Evolutionary conservation across 163 green algal species (phyloP), one percentile per base, ranked within the genome.

Genomic region (Scenedesmus sp.): DNA sequence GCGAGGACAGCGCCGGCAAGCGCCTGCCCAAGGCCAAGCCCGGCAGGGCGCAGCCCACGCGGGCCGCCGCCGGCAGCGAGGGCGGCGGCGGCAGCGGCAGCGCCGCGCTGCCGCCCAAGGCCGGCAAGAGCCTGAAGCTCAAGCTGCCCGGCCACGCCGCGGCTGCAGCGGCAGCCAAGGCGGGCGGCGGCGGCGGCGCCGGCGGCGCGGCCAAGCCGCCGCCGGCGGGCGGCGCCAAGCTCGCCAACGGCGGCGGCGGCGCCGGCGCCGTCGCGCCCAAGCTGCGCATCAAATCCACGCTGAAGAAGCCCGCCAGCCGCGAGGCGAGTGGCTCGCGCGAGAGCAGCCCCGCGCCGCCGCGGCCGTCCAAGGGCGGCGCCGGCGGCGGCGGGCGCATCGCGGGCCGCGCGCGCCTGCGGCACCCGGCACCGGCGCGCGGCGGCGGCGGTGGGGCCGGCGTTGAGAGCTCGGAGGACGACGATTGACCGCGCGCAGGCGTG

Each of bases 401-500:
- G n/a, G n/a, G n/a, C n/a, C n/a, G n/a, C n/a, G 51, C 31, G 50
- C 28, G 33, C n/a, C 33, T 29, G 47, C 18, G 17, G 29, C 36
- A 26, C 36, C 7, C 39, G 39, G 39, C 39, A 47, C 7, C 6
- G 39, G 7, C 6, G 39, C 10, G 39, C 24, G 50, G 31, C 64
- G 28, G 31, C 53, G 7, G 51, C 50, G 45, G 67, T 54, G 51
- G 47, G 64, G 67, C 26, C 33, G n/a, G 67, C 54, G 5, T 56
- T 14, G 67, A 76, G 50, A 45, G 20, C 20, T 73, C 63, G 28
- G 63, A 73, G n/a, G n/a, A 65, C 42, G 63, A 73, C 34, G 63
- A 72, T 56, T 64, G 57, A 64, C 10, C 7, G 10, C 39, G 39
- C 10, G 39, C 39, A 10, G 39, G 7, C 39, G 39, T 47, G 7